Evolutionary conservation across 2,329 filamentous ascomycete species (phyloP).

Genomic region (Colletotrichum graminicola): DNA sequence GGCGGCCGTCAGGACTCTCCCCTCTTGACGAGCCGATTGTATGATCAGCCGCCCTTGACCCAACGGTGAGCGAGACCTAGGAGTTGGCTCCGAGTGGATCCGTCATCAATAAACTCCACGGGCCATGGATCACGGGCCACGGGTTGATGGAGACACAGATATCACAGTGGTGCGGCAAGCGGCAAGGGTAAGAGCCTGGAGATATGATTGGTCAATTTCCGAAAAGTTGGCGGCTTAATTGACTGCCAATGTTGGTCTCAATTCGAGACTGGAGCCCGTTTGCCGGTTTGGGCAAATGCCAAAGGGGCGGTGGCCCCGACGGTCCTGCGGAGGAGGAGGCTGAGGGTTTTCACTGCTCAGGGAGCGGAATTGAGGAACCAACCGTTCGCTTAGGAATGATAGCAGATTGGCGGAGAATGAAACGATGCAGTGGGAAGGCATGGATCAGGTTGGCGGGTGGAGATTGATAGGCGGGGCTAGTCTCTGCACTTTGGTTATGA

Average conservation of each 20-base stretch:
- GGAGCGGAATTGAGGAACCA: conserved; percentile 25
- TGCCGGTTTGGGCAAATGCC: neutral
- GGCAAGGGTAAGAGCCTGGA: neutral
- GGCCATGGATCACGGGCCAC: conserved; percentile 25
- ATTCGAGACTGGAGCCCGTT: conserved; percentile 12
- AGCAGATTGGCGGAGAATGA: conserved; percentile 31
- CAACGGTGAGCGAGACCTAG: conserved; percentile 12
- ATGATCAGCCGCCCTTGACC: neutral
- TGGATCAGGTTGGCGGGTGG: conserved; percentile 28
- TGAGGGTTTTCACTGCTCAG: conserved; percentile 10
- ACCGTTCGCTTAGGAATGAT: conserved; percentile 9
- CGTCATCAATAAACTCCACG: conserved; percentile 32
- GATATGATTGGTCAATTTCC: conserved; percentile 37
- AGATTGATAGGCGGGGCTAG: conserved; percentile 19
- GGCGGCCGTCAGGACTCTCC: conserved; percentile 2
- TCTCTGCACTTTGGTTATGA: conserved; percentile 37
- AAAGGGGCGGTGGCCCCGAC: conserved; percentile 6
- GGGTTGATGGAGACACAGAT: conserved; percentile 15
- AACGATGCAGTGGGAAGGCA: conserved; percentile 28
- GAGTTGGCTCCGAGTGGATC: conserved; percentile 10
- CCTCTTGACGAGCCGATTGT: conserved; percentile 10
- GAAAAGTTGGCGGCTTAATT: conserved; percentile 18
- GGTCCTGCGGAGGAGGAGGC: conserved; percentile 20
- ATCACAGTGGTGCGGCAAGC: conserved; percentile 11
- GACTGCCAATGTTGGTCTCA: conserved; percentile 24